A percentile compares a stretch with the other conserved stretches of the same genome.
Conservation (phyloP, 148 eudicot genomes). For the Rhododendron williamsianum region DNA sequence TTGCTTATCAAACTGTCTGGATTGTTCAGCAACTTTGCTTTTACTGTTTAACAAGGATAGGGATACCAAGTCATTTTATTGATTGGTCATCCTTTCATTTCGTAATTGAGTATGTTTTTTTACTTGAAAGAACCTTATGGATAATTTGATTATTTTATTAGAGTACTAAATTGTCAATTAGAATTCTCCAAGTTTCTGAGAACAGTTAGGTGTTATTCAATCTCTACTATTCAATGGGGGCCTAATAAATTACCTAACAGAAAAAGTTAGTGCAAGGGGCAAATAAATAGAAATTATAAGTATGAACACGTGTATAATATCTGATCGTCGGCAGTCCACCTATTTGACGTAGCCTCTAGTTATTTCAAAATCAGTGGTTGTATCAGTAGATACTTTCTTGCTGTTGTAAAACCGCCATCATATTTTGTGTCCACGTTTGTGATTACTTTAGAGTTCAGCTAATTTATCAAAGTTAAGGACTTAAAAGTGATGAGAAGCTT, state of each 20-base stretch:
- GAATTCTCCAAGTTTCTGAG: background rate
- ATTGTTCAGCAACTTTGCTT: background rate
- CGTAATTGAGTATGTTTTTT: too few relatives aligned
- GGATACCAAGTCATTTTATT: background rate
- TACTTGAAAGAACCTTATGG: background rate
- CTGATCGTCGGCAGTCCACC: background rate
- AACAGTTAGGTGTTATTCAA: background rate
- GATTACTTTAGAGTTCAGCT: background rate
- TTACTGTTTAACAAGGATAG: background rate
- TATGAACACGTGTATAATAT: background rate
- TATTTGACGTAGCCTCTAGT: background rate
- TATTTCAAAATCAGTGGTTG: background rate
- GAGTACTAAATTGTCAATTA: background rate
- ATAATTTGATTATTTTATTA: background rate
- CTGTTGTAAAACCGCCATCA: background rate
- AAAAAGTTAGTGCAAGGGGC: background rate
- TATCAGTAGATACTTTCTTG: background rate
- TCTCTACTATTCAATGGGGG: background rate
- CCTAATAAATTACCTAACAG: background rate
- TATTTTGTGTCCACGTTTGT: background rate
- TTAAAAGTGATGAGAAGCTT: background rate
- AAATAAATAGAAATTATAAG: background rate
- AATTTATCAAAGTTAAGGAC: background rate
- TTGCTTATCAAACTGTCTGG: background rate
- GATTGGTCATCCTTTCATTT: background rate